phyloP scores from a whole-genome alignment of 1,139 yeast genomes.

The Kodamaea sp. region DNA sequence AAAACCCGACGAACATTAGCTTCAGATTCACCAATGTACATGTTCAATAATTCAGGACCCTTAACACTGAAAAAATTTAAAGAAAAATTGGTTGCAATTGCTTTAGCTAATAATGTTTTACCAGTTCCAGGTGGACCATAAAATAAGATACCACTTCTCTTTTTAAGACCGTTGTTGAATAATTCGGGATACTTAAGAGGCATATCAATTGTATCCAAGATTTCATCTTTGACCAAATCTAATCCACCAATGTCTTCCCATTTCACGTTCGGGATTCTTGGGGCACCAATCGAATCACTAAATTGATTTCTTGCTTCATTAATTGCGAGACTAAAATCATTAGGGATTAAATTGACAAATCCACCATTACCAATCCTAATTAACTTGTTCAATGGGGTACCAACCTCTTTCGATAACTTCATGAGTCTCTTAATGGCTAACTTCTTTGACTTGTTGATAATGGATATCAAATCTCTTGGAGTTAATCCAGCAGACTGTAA shows the following conservation, averaged over 20 bases:
- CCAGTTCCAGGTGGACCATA: conserved; percentile 99
- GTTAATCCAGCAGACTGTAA: conserved; percentile 91
- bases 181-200: conserved; percentile 91
- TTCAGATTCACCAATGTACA: conserved; percentile 98
- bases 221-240: conserved; percentile 85
- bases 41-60: conserved; percentile 91
- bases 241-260: conserved; percentile 97
- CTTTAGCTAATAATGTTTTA: conserved; percentile 89
- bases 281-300: conserved; percentile 95
- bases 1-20: conserved; percentile 94
- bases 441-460: conserved; percentile 62
- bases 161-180: conserved; percentile 82
- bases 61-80: conserved; percentile 92
- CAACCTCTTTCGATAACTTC: conserved; percentile 18
- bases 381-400: conserved; percentile 22
- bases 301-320: conserved; percentile 81
- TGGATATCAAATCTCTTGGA: conserved; percentile 75
- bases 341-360: conserved; percentile 50
- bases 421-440: conserved; percentile 53
- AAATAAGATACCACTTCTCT: conserved; percentile 88
- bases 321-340: conserved; percentile 70
- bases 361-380: conserved; percentile 51
- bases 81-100: conserved; percentile 92
- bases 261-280: conserved; percentile 87
- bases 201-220: conserved; percentile 92